phyloP scores from a whole-genome alignment of 495 filamentous ascomycete species.

The Podospora tetraspora region DNA sequence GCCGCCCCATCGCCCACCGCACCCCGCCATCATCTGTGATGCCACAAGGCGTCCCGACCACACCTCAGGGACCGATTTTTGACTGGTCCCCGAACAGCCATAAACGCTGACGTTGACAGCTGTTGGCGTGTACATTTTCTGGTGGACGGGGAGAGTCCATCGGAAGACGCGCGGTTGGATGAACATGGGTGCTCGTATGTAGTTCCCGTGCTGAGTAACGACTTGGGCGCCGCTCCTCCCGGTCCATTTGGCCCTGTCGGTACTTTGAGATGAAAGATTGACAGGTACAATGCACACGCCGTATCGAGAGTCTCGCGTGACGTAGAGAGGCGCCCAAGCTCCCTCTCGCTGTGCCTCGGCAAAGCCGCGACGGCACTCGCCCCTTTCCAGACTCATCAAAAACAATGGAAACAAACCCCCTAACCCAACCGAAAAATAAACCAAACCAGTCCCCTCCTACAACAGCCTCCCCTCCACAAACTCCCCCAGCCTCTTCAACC shows the following conservation, averaged over 20 bases:
- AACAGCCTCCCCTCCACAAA: slow-evolving; percentile 51
- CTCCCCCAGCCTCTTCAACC: slow-evolving; percentile 51
- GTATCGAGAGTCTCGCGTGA: not conserved
- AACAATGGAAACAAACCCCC: not conserved
- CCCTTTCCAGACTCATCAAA: not conserved
- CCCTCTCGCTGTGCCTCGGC: not conserved
- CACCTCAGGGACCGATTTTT: not conserved
- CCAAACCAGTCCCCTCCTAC: not conserved
- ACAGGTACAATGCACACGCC: not conserved
- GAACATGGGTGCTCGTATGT: not conserved
- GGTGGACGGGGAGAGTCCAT: too few species aligned
- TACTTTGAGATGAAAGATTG: not conserved
- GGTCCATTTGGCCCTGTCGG: not conserved
- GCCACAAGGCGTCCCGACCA: not conserved
- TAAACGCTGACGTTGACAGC: too few species aligned
- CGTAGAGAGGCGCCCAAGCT: not conserved
- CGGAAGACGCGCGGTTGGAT: not conserved
- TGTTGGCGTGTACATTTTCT: not conserved
- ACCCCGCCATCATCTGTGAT: not conserved
- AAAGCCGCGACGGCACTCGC: not conserved
- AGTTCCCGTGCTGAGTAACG: not conserved
- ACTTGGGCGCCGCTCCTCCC: not conserved
- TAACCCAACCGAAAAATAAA: not conserved
- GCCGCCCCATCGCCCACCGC: not conserved
- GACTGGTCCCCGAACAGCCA: not conserved